Percentiles rank a stretch among this genome's conserved stretches.
Evolutionary conservation across 257 asterid species (phyloP).

Genomic region (Scutellaria galericulata): DNA sequence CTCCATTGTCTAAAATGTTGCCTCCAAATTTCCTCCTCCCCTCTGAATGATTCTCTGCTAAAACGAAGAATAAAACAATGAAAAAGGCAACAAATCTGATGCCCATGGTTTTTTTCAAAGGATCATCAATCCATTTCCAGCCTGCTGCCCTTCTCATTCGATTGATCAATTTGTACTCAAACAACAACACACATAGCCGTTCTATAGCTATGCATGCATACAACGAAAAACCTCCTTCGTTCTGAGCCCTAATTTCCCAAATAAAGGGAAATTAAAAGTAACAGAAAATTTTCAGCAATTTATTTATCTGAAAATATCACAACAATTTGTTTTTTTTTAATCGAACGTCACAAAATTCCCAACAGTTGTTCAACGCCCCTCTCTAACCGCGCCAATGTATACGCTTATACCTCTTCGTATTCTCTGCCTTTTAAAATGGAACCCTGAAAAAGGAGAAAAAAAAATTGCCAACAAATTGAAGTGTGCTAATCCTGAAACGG

Average conservation of each 20-base stretch:
- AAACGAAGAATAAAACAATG: slow-evolving; percentile 58
- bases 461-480: background rate
- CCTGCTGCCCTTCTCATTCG: slow-evolving; percentile 40
- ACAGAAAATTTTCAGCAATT: slow-evolving; percentile 18
- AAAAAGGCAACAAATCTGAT: slow-evolving; percentile 51
- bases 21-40: slow-evolving; percentile 56
- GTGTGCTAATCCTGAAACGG: slow-evolving; percentile 34
- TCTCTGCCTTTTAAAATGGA: slow-evolving; percentile 29
- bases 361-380: slow-evolving; percentile 45
- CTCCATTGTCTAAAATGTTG: slow-evolving; percentile 34
- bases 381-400: slow-evolving; percentile 21
- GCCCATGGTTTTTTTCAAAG: slow-evolving; percentile 54
- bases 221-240: slow-evolving; percentile 8
- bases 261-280: slow-evolving; percentile 5
- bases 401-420: slow-evolving; percentile 26
- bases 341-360: slow-evolving; percentile 60
- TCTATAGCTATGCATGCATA: slow-evolving; percentile 50
- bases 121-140: slow-evolving; percentile 37
- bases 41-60: slow-evolving; percentile 57
- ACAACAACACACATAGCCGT: slow-evolving; percentile 47
- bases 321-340: slow-evolving; percentile 23
- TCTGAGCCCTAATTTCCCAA: slow-evolving; percentile 27
- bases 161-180: slow-evolving; percentile 37
- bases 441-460: slow-evolving; percentile 35
- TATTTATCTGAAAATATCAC: slow-evolving; percentile 11